Percentiles rank a stretch among this genome's conserved stretches.
phyloP scores from a whole-genome alignment of 2,329 filamentous ascomycete genomes.

The Lasiodiplodia hormozganensis region DNA sequence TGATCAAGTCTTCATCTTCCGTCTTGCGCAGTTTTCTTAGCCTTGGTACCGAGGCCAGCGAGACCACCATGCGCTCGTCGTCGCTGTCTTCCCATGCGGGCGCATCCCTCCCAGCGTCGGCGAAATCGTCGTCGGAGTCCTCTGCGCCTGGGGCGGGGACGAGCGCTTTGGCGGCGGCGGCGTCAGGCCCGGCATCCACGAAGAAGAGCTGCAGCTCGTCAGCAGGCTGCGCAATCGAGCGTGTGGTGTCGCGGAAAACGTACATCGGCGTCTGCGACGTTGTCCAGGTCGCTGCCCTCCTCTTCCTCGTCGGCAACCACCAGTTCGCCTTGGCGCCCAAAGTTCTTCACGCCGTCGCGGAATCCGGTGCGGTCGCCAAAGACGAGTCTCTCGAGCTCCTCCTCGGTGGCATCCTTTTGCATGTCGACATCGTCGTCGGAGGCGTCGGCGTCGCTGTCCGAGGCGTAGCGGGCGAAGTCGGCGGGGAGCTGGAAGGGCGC shows the following conservation, averaged over 20 bases:
- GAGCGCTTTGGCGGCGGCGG: conserved; percentile 48
- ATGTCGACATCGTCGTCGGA: conserved; percentile 33
- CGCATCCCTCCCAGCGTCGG: conserved; percentile 47
- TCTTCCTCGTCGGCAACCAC: conserved; percentile 51
- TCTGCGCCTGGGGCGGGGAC: conserved; percentile 50
- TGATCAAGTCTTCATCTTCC: conserved; percentile 85
- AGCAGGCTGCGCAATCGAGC: background rate
- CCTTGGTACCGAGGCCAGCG: conserved; percentile 75
- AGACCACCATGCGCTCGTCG: conserved; percentile 85
- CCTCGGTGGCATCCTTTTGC: conserved; percentile 82
- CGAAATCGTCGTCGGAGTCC: conserved; percentile 45
- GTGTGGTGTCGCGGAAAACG: background rate
- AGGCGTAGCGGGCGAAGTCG: conserved; percentile 17
- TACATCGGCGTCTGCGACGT: conserved; percentile 76
- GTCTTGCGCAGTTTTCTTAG: conserved; percentile 82
- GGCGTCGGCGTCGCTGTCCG: background rate
- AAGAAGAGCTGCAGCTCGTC: conserved; percentile 70
- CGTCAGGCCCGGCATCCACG: conserved; percentile 70
- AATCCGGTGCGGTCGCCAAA: conserved; percentile 89
- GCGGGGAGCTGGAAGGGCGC: conserved; percentile 17
- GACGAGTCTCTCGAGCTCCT: conserved; percentile 85
- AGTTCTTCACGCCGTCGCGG: conserved; percentile 71
- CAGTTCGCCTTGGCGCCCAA: conserved; percentile 51
- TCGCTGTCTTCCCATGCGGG: conserved; percentile 94
- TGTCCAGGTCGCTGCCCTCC: conserved; percentile 60